Evolutionary conservation across 148 eudicot genomes (phyloP), one percentile per base, ranked within the genome.

Genomic region (Rhododendron griersonianum): DNA sequence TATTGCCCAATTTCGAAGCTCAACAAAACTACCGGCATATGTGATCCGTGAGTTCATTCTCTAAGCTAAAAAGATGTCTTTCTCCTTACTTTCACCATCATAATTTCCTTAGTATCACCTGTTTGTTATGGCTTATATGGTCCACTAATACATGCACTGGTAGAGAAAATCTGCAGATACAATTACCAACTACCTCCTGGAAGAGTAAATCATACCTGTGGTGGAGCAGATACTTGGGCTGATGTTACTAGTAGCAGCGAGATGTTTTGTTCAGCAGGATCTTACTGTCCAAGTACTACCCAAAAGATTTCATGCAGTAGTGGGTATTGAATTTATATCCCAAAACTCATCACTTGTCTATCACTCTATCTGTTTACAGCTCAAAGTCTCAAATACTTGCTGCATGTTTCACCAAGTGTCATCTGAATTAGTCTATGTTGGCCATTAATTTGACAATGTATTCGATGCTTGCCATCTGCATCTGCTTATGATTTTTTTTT

Each of bases 211-310:
- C 98, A 95, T 89, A 86, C 93, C 39, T 97, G 99, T 85, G 99
- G 98, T 47, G 95, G 94, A 88, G 99, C 99, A 48, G 98, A 94
- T 91, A 85, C 88, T 84, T 97, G 99, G 99, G 94, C 95, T 25
- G 94, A 93, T 86, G 92, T 93, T 50, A 14, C 87, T 0, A 90
- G 86, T 78, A 90, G 93, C 86, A 88, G 83, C 30, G 95, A 97
- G 83, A 45, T 92, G 55, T 97, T 97, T 85, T 97, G 99, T 84
- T 84, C 94, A 78, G 94, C 98, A 23, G 98, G 99, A n/a, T 92
- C 95, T 86, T 95, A 90, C 81, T 97, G 99, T 88, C 98, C 99
- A 37, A 92, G 93, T 48, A 93, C 94, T 50, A 90, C 85, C 25
- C 45, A 91, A 80, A 88, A 89, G 90, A 53, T 87, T 81, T 41